Base-by-base conservation (phyloP, 495 filamentous ascomycete species). In the Tuber indicum region DNA sequence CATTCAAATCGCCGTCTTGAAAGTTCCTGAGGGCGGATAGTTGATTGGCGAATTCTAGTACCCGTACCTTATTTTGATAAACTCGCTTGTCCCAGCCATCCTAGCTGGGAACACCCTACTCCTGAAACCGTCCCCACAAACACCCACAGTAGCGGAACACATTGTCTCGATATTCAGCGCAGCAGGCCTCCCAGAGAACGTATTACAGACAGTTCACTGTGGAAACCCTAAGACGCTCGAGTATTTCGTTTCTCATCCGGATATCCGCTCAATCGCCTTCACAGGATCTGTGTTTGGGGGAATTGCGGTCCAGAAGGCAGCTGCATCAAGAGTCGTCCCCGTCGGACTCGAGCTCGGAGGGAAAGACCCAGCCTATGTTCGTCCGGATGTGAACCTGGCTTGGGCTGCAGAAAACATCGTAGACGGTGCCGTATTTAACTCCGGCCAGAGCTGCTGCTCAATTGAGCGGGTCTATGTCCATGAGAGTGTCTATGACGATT, bases 381-480 rank as follows among this genome's bases (percentile, higher is more conserved):
- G 94, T 73, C 88, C 87, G 19, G 95, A 98, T 84, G 93, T 97
- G 1, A 93, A 97, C 82, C 84, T 96, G 36, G 88, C 89, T 44
- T 97, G 94, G 94, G 94, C 91, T 1, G 94, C 94, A 1, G 93
- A 92, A 81, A 93, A 97, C 84, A 93, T 97, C 76, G 92, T 97
- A 44, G 94, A 97, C 81, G 94, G 95, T 6, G 93, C 94, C 5
- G 87, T 99, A 58, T 99, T 98, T 87, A 99, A 98, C 85, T 96
- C 93, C 45, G 96, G 96, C 36, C 96, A 99, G 85, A 97, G 94
- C 81, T 99, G 96, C 86, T 98, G 96, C 85, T 91, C 92, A 9
- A 88, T 98, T 72, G 96, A 98, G 86, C 88, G 96, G 42, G 90
- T 99, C 10, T 98, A 98, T 79, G 96, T 97, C 3, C 91, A 94